Percentiles rank a stretch among this genome's conserved stretches.
Conservation (phyloP, 768 basidiomycete species). For the Suillus subaureus region DNA sequence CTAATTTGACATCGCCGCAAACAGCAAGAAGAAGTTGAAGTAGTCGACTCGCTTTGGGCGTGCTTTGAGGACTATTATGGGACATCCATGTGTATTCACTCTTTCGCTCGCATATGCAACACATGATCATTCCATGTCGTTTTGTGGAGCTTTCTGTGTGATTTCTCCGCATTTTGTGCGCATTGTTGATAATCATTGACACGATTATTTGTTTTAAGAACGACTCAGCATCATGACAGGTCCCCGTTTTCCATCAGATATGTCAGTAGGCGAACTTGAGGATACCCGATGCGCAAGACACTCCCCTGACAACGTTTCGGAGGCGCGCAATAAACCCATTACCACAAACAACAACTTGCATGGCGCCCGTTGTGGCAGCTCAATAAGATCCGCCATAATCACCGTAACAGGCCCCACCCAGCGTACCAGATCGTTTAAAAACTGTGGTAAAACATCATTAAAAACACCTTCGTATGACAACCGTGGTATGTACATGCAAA, state of each 20-base stretch:
- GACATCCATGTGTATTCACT: slow-evolving; percentile 24
- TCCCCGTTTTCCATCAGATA: not conserved
- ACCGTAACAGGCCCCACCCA: not conserved
- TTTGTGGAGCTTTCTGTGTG: not conserved
- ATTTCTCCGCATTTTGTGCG: slow-evolving; percentile 7
- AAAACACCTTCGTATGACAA: not conserved
- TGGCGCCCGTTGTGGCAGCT: not conserved
- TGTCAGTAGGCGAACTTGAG: not conserved
- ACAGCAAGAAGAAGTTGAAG: slow-evolving; percentile 95
- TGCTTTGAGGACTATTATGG: slow-evolving; percentile 13
- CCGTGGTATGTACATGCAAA: slow-evolving; percentile 5
- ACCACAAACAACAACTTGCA: not conserved
- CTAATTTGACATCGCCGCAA: slow-evolving; percentile 12
- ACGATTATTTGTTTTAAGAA: not conserved
- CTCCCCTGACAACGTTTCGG: not conserved
- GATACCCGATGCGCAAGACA: not conserved
- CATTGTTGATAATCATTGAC: not conserved
- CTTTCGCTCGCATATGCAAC: slow-evolving; percentile 21
- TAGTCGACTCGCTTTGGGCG: slow-evolving; percentile 44
- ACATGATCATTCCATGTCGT: slow-evolving; percentile 12
- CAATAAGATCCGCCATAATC: not conserved
- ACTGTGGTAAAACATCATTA: not conserved
- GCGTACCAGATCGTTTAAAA: not conserved
- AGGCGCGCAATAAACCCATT: not conserved
- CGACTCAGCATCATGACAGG: not conserved